Evolutionary conservation across 2,329 filamentous ascomycete species (phyloP).

Genomic region (Calycina marina): DNA sequence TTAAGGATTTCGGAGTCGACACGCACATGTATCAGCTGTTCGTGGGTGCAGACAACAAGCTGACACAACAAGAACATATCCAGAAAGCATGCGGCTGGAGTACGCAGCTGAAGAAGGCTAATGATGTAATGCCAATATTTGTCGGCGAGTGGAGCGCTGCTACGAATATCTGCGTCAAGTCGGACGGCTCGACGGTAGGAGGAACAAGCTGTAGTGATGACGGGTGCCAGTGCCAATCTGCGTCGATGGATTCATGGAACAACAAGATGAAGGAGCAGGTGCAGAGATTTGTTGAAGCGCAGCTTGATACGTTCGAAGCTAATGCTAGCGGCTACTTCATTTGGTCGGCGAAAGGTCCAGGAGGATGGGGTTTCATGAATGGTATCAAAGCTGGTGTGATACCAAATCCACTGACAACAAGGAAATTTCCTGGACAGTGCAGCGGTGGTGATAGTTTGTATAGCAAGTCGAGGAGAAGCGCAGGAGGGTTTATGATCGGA

Average conservation of each 20-base stretch:
- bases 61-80: conserved; percentile 26
- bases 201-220: conserved; percentile 20
- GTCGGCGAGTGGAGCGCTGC: conserved; percentile 27
- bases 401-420: conserved; percentile 21
- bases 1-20: conserved; percentile 25
- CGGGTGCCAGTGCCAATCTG: conserved; percentile 26
- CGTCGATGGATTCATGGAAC: conserved; percentile 22
- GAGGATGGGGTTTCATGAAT: conserved; percentile 25
- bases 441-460: too few relatives aligned
- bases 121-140: conserved; percentile 23
- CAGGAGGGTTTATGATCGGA: too few relatives aligned
- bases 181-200: conserved; percentile 23
- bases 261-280: conserved; percentile 22
- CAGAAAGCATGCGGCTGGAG: conserved; percentile 26
- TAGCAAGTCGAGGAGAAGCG: not conserved
- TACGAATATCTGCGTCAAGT: conserved; percentile 27
- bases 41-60: conserved; percentile 20
- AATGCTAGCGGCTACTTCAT: conserved; percentile 26
- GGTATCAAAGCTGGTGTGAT: conserved; percentile 24
- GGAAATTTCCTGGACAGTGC: conserved; percentile 8
- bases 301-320: conserved; percentile 27
- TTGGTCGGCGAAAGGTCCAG: conserved; percentile 26
- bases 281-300: conserved; percentile 26
- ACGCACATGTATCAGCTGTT: conserved; percentile 28
- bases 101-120: conserved; percentile 17